Base-by-base conservation (phyloP, 164 flowering plant species). In the Magnolia changhungtana region DNA sequence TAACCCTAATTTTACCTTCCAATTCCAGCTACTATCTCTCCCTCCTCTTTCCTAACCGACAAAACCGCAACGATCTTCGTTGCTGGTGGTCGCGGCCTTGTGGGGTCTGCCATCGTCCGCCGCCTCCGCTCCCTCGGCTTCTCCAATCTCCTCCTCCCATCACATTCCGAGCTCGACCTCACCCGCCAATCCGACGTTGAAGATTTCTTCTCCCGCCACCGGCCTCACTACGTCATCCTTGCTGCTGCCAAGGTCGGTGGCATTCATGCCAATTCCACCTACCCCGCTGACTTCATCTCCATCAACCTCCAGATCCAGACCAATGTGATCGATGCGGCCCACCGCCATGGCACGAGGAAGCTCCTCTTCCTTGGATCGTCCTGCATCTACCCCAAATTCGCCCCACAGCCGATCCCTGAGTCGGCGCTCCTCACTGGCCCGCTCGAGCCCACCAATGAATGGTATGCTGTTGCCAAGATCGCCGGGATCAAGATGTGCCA, bases 231-330 rank as follows among this genome's bases (percentile, higher is more conserved):
- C 72, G 97, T 95, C 29, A 89, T 95, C 83, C 85, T 95, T 18
- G 91, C 98, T 7, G 99, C 99, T 0, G 97, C 98, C 20, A 95
- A 95, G 69, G 99, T 95, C 11, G 99, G 98, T 0, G 98, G 99
- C 1, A 95, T 95, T 82, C 97, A 95, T 75, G 99, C 99, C 72
- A 93, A 95, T 81, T 89, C 83, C 81, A 93, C 97, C 14, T 95
- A 89, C 76, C 99, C 98, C 0, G 99, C 98, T 0, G 97, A 93
- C 20, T 95, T 95, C 86, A 93, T 95, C 73, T 75, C 89, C 73
- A 78, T 93, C 77, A 95, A 95, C 75, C 90, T 95, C 68, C 95
- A 90, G 74, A 93, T 93, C 77, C 98, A 95, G 67, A 95, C 98
- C 81, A 95, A 95, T 69, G 95, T 93, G 21, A 93, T 95, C 55